Percentiles rank a stretch among this genome's conserved stretches.
Conservation (phyloP, 345 rosid species). For the Raphanus raphanistrum region DNA sequence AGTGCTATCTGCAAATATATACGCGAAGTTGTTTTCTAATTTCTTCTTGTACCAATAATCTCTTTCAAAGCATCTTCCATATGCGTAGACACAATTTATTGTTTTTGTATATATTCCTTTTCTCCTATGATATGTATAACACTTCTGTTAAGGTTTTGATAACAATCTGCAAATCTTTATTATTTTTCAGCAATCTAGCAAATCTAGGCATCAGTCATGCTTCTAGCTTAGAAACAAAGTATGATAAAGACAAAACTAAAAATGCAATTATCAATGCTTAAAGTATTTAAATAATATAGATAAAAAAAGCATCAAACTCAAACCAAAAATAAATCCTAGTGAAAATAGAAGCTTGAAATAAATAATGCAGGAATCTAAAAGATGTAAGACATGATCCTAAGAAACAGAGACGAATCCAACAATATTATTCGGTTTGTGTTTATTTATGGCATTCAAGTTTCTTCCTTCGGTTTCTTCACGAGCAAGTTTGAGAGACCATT, state of each 20-base stretch:
- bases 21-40: too few relatives aligned
- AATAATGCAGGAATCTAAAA: neutral
- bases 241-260: neutral
- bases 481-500: constrained; percentile 1
- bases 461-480: constrained; percentile 4
- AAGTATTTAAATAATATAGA: neutral
- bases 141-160: neutral
- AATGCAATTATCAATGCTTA: neutral
- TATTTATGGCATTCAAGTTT: neutral
- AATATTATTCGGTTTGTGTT: neutral
- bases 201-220: neutral
- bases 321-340: neutral
- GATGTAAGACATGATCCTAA: neutral
- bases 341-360: neutral
- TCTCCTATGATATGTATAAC: too few relatives aligned
- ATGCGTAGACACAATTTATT: too few relatives aligned
- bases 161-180: neutral
- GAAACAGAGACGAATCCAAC: neutral
- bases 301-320: neutral
- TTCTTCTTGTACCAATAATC: too few relatives aligned
- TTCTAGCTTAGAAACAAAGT: neutral
- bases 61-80: too few relatives aligned
- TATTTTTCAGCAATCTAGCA: neutral
- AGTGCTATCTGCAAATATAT: too few relatives aligned
- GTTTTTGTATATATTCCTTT: too few relatives aligned